Base-by-base conservation (phyloP, 2,329 filamentous ascomycete species). In the Aureobasidium sp. region DNA sequence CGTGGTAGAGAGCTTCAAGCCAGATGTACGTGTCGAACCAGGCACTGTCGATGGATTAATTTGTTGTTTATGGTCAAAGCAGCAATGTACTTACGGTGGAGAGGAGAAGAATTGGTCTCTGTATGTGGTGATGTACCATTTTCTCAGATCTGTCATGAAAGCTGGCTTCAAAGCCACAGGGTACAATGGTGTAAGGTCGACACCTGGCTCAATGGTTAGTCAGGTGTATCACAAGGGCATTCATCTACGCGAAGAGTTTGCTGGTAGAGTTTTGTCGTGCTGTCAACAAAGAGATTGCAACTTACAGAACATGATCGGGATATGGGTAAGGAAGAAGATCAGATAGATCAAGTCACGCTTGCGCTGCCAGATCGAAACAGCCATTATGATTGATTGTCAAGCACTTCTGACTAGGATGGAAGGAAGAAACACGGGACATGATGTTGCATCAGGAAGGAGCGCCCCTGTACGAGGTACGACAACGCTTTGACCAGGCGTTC, bases 41-140 rank as follows among this genome's bases (percentile, higher is more conserved):
- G 3, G 71, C 64, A 2, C 67, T 69, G 41, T 22, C n/a, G 4
- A 22, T 1, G 16, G 35, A 3, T 49, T 16, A 48, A 4, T 22
- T 21, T 6, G 8, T n/a, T 21, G 29, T 35, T 3, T n/a, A n/a
- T 3, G 11, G n/a, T 6, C 17, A 29, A 5, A 54, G 35, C 22
- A 34, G 29, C 21, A 3, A 5, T 0, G 29, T 35, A 55, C 66
- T 59, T 63, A 69, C 34, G 81, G 81, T 2, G 79, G 73, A 3
- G 70, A 62, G 29, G 74, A 71, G 68, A 86, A 85, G 71, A 84
- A 84, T 50, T 76, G 78, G 62, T 86, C 83, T 12, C 74, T 71
- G 64, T 84, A 85, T 1, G 74, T 83, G 1, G 69, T 63, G 56
- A 84, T 71, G 66, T 86, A 85, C 66, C 71, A 85, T 2, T 68